These are phyloP conservation scores for Candida verbasci DNA, from an alignment of 805 yeast genomes.

Conservation along the genomic window DNA sequence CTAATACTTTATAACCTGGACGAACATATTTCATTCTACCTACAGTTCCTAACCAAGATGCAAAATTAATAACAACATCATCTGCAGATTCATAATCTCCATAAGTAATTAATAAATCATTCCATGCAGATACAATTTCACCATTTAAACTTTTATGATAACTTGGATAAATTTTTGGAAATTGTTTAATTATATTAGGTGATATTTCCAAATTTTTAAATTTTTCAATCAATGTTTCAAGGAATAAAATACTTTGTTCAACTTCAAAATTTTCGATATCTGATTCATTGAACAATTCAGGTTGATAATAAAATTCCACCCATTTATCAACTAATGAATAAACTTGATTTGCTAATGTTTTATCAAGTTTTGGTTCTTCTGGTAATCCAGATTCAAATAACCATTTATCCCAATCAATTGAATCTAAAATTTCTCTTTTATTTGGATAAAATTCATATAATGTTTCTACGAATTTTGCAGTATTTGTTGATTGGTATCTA, in stretches of 20 bases:
- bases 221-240: slow-evolving; percentile 17
- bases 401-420: slow-evolving; percentile 27
- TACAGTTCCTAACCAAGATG: slow-evolving; percentile 29
- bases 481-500: slow-evolving; percentile 24
- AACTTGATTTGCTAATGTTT: slow-evolving; percentile 25
- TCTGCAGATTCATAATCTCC: slow-evolving; percentile 15
- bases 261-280: slow-evolving; percentile 19
- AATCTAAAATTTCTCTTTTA: slow-evolving; percentile 17
- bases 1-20: slow-evolving; percentile 27
- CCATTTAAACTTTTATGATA: slow-evolving; percentile 18
- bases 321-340: slow-evolving; percentile 20
- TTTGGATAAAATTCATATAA: slow-evolving; percentile 22
- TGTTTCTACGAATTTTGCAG: slow-evolving; percentile 21
- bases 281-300: slow-evolving; percentile 8
- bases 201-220: slow-evolving; percentile 9
- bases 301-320: slow-evolving; percentile 10
- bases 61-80: slow-evolving; percentile 16
- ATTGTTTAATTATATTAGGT: slow-evolving; percentile 10
- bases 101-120: slow-evolving; percentile 18
- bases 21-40: slow-evolving; percentile 36
- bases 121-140: slow-evolving; percentile 21
- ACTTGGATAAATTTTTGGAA: slow-evolving; percentile 17
- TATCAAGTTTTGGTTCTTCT: slow-evolving; percentile 23
- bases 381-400: slow-evolving; percentile 24
- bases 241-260: slow-evolving; percentile 22